phyloP scores from a whole-genome alignment of 148 eudicot species.

The Drosera capensis region DNA sequence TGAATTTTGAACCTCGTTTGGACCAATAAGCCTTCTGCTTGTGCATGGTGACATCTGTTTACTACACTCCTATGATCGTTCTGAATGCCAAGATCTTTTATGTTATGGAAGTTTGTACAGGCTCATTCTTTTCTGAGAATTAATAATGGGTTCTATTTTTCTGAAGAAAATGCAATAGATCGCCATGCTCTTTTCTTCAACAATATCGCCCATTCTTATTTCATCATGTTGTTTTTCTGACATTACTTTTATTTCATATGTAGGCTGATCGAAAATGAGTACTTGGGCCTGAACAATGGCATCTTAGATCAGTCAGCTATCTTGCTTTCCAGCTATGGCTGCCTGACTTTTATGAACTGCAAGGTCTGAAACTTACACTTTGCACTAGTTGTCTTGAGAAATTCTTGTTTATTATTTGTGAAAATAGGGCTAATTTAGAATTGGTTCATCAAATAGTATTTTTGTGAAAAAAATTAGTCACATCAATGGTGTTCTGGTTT shows the following conservation, averaged over 20 bases:
- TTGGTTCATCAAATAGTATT: not conserved
- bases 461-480: not conserved
- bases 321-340: slow-evolving; percentile 74
- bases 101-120: too few species aligned
- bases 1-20: not conserved
- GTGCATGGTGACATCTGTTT: not conserved
- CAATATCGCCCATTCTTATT: too few species aligned
- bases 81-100: too few species aligned
- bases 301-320: slow-evolving; percentile 96
- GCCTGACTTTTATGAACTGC: slow-evolving; percentile 92
- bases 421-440: not conserved
- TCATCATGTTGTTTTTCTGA: slow-evolving; percentile 4
- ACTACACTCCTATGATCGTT: too few species aligned
- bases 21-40: not conserved
- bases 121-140: too few species aligned
- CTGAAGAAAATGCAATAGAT: too few species aligned
- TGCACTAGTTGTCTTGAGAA: not conserved
- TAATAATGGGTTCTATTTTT: too few species aligned
- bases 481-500: not conserved
- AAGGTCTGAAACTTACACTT: slow-evolving; percentile 41
- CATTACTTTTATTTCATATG: slow-evolving; percentile 7
- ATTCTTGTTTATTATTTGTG: not conserved
- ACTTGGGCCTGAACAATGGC: slow-evolving; percentile 84
- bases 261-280: slow-evolving; percentile 92
- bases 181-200: too few species aligned